Evolutionary conservation across 148 eudicot genomes (phyloP), one percentile per base, ranked within the genome.

Genomic region (Arctostaphylos glauca): DNA sequence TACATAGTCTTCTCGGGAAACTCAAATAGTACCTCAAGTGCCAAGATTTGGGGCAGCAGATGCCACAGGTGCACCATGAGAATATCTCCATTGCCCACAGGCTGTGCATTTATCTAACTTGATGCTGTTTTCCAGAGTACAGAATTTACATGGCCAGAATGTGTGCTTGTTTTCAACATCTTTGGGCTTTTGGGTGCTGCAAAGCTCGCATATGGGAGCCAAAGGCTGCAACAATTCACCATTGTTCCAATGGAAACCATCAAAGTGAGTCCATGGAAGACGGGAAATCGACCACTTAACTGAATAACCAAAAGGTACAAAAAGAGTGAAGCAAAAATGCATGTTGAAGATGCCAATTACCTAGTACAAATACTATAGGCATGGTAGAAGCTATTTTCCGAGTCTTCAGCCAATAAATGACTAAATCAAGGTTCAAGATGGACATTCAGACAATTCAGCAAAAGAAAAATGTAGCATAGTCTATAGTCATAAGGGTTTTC

Each of bases 1-100:
- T n/a, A 21, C 8, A 14, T 3, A 53, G 76, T 54, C 70, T 55
- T 38, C 3, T 64, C 13, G 74, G 55, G 64, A 18, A 74, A 43
- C 55, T 43, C n/a, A 0, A 55, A 31, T 70, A 72, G 58, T 53
- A 84, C 84, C 81, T 90, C 83, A 90, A 79, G 98, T 94, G 77
- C 97, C 97, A 66, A 86, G 88, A 89, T 83, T 87, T 18, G 93
- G 95, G 23, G 95, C 85, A 49, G 85, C 64, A 67, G 91, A 23
- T 73, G 93, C 89, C 59, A 91, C 77, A 55, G 98, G 95, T 25
- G 90, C 86, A 50, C 99, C 99, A n/a, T 81, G 85, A 0, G 98
- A 92, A 83, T 93, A 94, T 90, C 98, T 92, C 99, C 99, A 94
- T 74, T 90, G 89, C 81, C 84, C 91, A 86, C 99, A 96, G 41